Conservation (phyloP, 768 basidiomycete species). For the Lactarius evosmus region DNA sequence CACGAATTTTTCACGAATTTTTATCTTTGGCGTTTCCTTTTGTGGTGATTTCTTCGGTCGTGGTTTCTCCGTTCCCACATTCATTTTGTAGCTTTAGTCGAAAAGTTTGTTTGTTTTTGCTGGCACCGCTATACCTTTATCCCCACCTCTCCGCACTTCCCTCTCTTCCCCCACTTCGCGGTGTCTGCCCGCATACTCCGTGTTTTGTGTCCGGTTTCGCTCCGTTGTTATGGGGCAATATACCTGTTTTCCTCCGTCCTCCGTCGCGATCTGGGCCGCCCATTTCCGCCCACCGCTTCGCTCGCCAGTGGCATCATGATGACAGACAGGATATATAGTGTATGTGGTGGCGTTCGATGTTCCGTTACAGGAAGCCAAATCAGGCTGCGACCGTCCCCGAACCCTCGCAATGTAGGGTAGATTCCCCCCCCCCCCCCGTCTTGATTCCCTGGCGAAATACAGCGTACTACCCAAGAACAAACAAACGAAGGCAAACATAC, state of each 20-base stretch:
- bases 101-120: conserved; percentile 8
- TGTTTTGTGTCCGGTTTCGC: not conserved
- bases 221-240: not conserved
- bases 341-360: not conserved
- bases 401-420: not conserved
- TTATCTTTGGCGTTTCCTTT: not conserved
- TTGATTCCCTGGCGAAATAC: not conserved
- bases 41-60: not conserved
- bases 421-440: not conserved
- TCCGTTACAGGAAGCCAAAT: not conserved
- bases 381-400: not conserved
- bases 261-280: not conserved
- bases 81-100: conserved; percentile 27
- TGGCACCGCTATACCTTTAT: conserved; percentile 10
- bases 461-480: not conserved
- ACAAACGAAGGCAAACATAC: no score
- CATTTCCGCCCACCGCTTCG: not conserved
- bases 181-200: conserved; percentile 11
- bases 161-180: not conserved
- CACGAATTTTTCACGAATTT: not conserved
- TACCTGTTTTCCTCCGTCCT: not conserved
- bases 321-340: not conserved
- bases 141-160: not conserved
- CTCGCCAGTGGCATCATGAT: not conserved
- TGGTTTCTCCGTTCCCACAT: conserved; percentile 2